phyloP scores from a whole-genome alignment of 169 alveolate species.

The Toxoplasma gondii region DNA sequence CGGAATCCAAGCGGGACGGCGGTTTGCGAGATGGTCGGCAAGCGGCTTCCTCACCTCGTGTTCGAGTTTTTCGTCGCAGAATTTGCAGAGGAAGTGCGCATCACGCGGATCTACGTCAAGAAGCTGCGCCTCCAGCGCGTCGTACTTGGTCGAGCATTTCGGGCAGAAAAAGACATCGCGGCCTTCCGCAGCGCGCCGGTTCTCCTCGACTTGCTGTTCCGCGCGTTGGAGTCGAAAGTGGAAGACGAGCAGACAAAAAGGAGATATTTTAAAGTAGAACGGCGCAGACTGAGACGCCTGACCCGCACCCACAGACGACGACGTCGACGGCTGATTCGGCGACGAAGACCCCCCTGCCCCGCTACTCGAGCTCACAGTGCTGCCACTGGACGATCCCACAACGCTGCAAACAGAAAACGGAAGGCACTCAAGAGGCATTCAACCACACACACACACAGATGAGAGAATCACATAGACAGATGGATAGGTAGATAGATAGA shows the following conservation, averaged over 20 bases:
- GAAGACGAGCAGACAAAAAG: conserved; percentile 42
- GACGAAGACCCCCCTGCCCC: not conserved
- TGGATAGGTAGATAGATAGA: not conserved
- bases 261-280: conserved; percentile 49
- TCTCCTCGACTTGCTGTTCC: conserved; percentile 29
- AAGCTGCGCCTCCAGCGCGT: conserved; percentile 62
- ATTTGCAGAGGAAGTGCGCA: conserved; percentile 63
- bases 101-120: conserved; percentile 59
- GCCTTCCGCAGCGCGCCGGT: conserved; percentile 25
- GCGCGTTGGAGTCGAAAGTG: conserved; percentile 52
- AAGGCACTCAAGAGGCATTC: not conserved
- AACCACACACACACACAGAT: not conserved
- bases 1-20: not conserved
- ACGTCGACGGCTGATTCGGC: not conserved
- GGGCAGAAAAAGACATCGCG: conserved; percentile 55
- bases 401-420: not conserved
- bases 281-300: conserved; percentile 16
- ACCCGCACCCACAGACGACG: not conserved
- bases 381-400: not conserved
- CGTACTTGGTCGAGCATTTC: conserved; percentile 46
- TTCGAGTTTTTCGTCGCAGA: conserved; percentile 50
- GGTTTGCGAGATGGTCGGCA: not conserved
- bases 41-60: conserved; percentile 55
- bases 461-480: not conserved
- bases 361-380: not conserved